Base-by-base conservation (phyloP, 805 yeast species). In the Myxozyma mucilagina region DNA sequence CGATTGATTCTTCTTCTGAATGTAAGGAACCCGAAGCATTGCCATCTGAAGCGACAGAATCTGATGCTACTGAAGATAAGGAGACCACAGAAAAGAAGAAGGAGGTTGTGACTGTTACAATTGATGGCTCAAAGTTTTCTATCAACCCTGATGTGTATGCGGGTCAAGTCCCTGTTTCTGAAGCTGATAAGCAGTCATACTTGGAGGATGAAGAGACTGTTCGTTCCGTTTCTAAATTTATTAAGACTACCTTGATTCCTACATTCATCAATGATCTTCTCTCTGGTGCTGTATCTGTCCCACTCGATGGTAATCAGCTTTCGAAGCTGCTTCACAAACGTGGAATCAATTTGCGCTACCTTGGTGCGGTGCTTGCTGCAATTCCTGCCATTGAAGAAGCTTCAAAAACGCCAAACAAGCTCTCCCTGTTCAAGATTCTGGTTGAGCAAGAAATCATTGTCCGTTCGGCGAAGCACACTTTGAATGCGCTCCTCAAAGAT, bases 301-400 rank as follows among this genome's bases (percentile, higher is more conserved):
- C 98, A 47, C 78, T 88, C 59, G 96, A 91, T 71, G 97, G 98
- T 66, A 71, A 75, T 3, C 94, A 91, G 69, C 81, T 94, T 68
- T 76, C 89, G 18, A 77, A 79, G 45, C 72, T 80, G 56, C 74
- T 93, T 75, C 99, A 94, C 74, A 82, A 82, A 64, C 78, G 79
- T 57, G 99, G 99, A 79, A 85, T 93, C 73, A 92, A 90, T 73
- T 72, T 92, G 75, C 87, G 98, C 77, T 93, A 93, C 71, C 79
- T 93, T 69, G 97, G 97, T 61, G 73, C 70, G 16, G 38, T 62
- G 11, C 41, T 50, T 16, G 58, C 41, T 13, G 54, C 50, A 13
- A 38, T 52, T 10, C 16, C 38, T 10, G 39, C 31, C n/a, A 38
- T 75, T 70, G 61, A 68, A 72, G 18, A 74, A 71, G 34, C 41